Evolutionary conservation across 2,329 filamentous ascomycete species (phyloP).

Genomic region (Diplodia mutila): DNA sequence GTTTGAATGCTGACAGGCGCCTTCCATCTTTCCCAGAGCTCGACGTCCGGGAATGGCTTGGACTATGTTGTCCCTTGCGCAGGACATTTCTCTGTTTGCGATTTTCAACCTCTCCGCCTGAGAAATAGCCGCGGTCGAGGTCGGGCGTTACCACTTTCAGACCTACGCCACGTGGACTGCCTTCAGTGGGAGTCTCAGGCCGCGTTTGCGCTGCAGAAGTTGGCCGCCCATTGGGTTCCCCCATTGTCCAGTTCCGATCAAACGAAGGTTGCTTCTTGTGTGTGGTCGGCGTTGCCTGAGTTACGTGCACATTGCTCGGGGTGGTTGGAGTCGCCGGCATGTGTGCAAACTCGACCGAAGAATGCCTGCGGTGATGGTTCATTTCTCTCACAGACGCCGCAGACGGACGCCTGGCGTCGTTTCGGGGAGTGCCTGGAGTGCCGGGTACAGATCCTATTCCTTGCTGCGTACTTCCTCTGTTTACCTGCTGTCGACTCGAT

Average conservation of each 20-base stretch:
- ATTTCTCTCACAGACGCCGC: conserved; percentile 81
- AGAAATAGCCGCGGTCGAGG: conserved; percentile 89
- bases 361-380: conserved; percentile 84
- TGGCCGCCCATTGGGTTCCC: conserved; percentile 35
- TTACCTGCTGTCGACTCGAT: conserved; percentile 36
- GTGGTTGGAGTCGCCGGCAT: conserved; percentile 35
- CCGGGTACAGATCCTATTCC: conserved; percentile 25
- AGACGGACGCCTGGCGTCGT: conserved; percentile 63
- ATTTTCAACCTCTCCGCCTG: conserved; percentile 80
- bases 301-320: conserved; percentile 31
- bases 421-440: conserved; percentile 37
- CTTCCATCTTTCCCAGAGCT: conserved; percentile 68
- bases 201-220: conserved; percentile 18
- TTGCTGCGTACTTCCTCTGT: conserved; percentile 38
- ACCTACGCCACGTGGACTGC: conserved; percentile 33
- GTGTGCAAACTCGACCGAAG: conserved; percentile 74
- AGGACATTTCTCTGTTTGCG: conserved; percentile 72
- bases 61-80: conserved; percentile 71
- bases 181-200: conserved; percentile 26
- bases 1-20: conserved; percentile 67
- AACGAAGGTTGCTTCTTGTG: conserved; percentile 63
- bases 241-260: conserved; percentile 63
- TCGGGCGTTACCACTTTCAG: conserved; percentile 53
- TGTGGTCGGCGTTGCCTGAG: conserved; percentile 34
- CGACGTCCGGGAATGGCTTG: conserved; percentile 68